These are phyloP conservation scores for Cymbopogon citratus DNA, from an alignment of 176 grass and related monocot genomes.

Conservation along the genomic window DNA sequence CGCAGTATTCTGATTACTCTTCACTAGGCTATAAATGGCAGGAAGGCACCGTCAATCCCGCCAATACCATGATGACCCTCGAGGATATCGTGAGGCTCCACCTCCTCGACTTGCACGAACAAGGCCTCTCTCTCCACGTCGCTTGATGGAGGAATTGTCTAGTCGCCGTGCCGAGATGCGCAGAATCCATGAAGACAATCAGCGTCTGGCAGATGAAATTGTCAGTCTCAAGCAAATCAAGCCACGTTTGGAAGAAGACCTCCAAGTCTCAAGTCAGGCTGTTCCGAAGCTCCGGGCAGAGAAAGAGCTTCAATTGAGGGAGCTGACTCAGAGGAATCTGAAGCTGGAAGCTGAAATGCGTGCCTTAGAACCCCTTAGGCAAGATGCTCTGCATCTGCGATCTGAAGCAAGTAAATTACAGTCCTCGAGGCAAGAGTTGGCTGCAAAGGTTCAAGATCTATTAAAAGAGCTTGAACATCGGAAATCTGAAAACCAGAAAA, in stretches of 20 bases:
- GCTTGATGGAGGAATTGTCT: slow-evolving; percentile 45
- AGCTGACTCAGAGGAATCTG: slow-evolving; percentile 54
- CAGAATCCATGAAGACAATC: slow-evolving; percentile 52
- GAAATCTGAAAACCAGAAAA: slow-evolving; percentile 40
- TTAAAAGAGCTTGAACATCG: slow-evolving; percentile 46
- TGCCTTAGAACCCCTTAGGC: slow-evolving; percentile 43
- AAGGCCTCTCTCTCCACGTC: slow-evolving; percentile 37
- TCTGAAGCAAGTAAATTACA: slow-evolving; percentile 48
- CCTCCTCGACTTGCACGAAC: slow-evolving; percentile 25
- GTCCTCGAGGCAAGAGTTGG: slow-evolving; percentile 40
- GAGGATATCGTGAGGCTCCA: slow-evolving; percentile 34
- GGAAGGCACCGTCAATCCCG: slow-evolving; percentile 41
- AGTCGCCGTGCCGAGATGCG: slow-evolving; percentile 36
- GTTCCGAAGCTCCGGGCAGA: slow-evolving; percentile 54
- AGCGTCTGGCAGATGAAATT: slow-evolving; percentile 43
- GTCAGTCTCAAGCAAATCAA: slow-evolving; percentile 39
- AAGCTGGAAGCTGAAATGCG: slow-evolving; percentile 63
- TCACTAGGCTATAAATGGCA: slow-evolving; percentile 44
- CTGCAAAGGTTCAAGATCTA: slow-evolving; percentile 50
- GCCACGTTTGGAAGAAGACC: slow-evolving; percentile 35
- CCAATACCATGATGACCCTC: slow-evolving; percentile 33
- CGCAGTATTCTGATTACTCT: slow-evolving; percentile 17
- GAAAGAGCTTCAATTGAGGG: slow-evolving; percentile 61
- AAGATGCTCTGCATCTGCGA: slow-evolving; percentile 49
- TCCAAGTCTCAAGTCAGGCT: slow-evolving; percentile 42